These are phyloP conservation scores for Wickerhamomyces sp. DNA, from an alignment of 1,139 yeast genomes.

Conservation along the genomic window DNA sequence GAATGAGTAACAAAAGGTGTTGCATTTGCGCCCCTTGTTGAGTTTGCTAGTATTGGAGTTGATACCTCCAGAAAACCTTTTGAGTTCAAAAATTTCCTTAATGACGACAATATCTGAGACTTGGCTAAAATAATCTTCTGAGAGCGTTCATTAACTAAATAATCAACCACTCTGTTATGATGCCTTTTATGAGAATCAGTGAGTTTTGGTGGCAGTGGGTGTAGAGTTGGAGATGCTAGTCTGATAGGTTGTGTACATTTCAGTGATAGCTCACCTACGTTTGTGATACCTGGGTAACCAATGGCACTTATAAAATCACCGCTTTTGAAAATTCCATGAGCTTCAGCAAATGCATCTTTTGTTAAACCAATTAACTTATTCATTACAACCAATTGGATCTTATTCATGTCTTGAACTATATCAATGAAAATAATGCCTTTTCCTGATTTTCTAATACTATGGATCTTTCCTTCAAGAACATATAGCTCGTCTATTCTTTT, in stretches of 20 bases:
- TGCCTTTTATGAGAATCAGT: slow-evolving; percentile 54
- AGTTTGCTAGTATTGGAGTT: slow-evolving; percentile 74
- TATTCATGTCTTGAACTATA: slow-evolving; percentile 49
- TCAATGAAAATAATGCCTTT: slow-evolving; percentile 67
- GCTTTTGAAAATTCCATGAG: slow-evolving; percentile 46
- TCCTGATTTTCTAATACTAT: slow-evolving; percentile 56
- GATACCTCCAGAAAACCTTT: slow-evolving; percentile 75
- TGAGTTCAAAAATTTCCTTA: slow-evolving; percentile 53
- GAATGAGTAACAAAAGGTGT: slow-evolving; percentile 67
- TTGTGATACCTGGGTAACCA: slow-evolving; percentile 74
- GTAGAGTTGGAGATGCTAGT: slow-evolving; percentile 65
- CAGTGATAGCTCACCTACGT: slow-evolving; percentile 74
- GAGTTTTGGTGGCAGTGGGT: slow-evolving; percentile 63
- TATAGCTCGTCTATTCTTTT: slow-evolving; percentile 22
- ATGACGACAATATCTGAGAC: slow-evolving; percentile 45
- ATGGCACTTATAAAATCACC: slow-evolving; percentile 68
- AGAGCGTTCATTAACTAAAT: slow-evolving; percentile 53
- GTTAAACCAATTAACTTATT: slow-evolving; percentile 39
- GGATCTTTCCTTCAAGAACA: slow-evolving; percentile 52
- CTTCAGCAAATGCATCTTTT: slow-evolving; percentile 40
- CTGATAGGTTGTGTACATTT: slow-evolving; percentile 46
- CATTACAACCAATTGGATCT: slow-evolving; percentile 59
- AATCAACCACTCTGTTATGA: slow-evolving; percentile 69
- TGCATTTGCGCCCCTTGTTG: slow-evolving; percentile 88
- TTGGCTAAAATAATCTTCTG: slow-evolving; percentile 50